phyloP scores from a whole-genome alignment of 768 basidiomycete genomes.

The Infundibulicybe gibba region DNA sequence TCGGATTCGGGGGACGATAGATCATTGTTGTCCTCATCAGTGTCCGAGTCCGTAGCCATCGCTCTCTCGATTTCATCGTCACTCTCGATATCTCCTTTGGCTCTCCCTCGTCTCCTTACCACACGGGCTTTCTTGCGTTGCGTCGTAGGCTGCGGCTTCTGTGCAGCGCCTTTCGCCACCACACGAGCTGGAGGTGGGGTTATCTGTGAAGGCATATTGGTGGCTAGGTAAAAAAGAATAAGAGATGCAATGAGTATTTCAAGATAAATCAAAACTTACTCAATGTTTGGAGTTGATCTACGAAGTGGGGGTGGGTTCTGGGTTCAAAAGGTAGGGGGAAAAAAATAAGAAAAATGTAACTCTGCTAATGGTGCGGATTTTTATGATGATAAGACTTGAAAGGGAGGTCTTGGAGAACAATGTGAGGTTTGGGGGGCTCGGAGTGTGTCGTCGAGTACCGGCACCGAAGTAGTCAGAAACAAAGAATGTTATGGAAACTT shows the following conservation, averaged over 20 bases:
- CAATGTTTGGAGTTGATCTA: conserved; percentile 14
- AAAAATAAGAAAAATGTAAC: conserved; percentile 15
- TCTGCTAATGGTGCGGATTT: conserved; percentile 3
- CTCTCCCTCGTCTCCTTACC: conserved; percentile 63
- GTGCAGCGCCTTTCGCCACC: conserved; percentile 21
- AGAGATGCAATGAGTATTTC: conserved; percentile 4
- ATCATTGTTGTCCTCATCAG: conserved; percentile 40
- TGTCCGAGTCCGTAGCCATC: conserved; percentile 68
- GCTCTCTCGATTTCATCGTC: conserved; percentile 80
- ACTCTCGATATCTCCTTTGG: conserved; percentile 54
- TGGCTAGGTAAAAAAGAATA: conserved; percentile 15
- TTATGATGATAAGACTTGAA: no score
- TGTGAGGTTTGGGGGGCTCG: conserved; percentile 9
- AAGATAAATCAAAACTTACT: conserved; percentile 26
- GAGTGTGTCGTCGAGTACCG: conserved; percentile 25
- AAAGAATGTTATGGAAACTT: conserved; percentile 14
- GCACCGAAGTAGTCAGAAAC: conserved; percentile 13
- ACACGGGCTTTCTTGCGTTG: conserved; percentile 38
- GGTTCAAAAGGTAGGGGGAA: conserved; percentile 13
- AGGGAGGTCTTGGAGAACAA: conserved; percentile 8
- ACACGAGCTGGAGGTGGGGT: conserved; percentile 30
- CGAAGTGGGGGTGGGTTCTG: background rate
- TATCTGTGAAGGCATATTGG: conserved; percentile 44
- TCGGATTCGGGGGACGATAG: conserved; percentile 54
- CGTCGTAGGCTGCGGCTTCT: conserved; percentile 28